phyloP scores from a whole-genome alignment of 108 stramenopile species.

The Nannochloropsis granulata region DNA sequence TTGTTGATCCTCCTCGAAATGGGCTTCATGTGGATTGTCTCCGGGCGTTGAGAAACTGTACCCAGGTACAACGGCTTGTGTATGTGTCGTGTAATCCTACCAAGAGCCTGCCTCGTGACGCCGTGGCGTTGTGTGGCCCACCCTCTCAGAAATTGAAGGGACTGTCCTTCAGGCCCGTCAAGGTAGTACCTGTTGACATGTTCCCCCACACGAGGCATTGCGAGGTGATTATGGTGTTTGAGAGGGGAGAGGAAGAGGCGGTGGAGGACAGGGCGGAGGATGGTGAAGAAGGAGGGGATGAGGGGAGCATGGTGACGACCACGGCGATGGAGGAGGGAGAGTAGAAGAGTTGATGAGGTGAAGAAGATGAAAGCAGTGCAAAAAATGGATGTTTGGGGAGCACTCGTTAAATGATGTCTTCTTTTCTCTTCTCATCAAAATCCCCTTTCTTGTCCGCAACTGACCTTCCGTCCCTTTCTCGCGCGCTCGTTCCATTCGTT shows the following conservation, averaged over 20 bases:
- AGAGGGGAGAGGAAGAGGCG: conserved; percentile 35
- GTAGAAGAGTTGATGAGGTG: no score
- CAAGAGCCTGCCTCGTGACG: conserved; percentile 55
- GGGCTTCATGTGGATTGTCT: conserved; percentile 65
- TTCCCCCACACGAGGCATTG: conserved; percentile 78
- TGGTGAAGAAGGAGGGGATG: no score
- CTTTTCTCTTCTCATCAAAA: no score
- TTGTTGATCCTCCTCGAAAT: conserved; percentile 82
- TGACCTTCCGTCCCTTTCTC: no score
- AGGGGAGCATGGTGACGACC: no score
- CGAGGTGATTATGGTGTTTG: conserved; percentile 82
- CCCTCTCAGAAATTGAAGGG: conserved; percentile 50
- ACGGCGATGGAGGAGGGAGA: no score
- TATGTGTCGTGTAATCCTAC: conserved; percentile 91
- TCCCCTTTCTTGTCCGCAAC: no score
- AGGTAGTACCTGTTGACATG: conserved; percentile 81
- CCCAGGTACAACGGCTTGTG: conserved; percentile 56
- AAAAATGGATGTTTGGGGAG: no score
- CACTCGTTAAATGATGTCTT: no score
- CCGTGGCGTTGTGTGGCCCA: conserved; percentile 49
- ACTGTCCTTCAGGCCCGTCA: conserved; percentile 52
- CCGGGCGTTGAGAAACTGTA: conserved; percentile 47
- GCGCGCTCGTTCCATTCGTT: no score
- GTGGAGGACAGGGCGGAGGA: conserved; percentile 25
- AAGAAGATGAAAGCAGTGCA: no score